These are phyloP conservation scores for Saturnispora mendoncae DNA, from an alignment of 805 yeast species.

Conservation along the genomic window DNA sequence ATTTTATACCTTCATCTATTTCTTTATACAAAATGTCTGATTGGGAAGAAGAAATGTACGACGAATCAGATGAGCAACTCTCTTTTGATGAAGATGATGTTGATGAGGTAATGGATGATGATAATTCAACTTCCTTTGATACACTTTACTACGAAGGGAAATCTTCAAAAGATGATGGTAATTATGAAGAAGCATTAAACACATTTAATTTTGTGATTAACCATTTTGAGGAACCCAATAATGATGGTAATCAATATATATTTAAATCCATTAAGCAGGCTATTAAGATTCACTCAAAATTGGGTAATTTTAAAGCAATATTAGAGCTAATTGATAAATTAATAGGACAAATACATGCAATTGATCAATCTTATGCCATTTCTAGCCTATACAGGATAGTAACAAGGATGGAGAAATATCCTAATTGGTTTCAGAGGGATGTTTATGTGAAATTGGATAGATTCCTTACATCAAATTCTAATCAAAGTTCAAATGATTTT, in stretches of 20 bases:
- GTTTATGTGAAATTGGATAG: constrained; percentile 19
- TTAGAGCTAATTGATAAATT: constrained; percentile 15
- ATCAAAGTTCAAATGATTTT: constrained; percentile 9
- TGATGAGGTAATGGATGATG: constrained; percentile 12
- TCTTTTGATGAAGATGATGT: constrained; percentile 25
- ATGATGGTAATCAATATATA: constrained; percentile 16
- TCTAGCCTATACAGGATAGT: constrained; percentile 26
- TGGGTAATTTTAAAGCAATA: constrained; percentile 14
- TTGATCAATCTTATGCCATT: constrained; percentile 22
- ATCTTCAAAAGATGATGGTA: constrained; percentile 9
- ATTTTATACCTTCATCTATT: background rate
- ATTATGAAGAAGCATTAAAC: constrained; percentile 18
- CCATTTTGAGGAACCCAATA: background rate
- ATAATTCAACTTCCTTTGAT: constrained; percentile 15
- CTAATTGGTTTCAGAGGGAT: constrained; percentile 14
- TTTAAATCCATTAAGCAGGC: constrained; percentile 30
- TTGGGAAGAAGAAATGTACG: constrained; percentile 32
- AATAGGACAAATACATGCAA: constrained; percentile 15
- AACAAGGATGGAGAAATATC: constrained; percentile 21
- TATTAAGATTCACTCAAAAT: constrained; percentile 23
- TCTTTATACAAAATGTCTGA: constrained; percentile 26
- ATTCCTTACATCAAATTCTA: constrained; percentile 11
- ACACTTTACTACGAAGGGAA: constrained; percentile 27
- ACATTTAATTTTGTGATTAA: constrained; percentile 19
- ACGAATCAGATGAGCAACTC: constrained; percentile 28